phyloP scores from a whole-genome alignment of 108 stramenopile species.

The Discostella pseudostelligera region DNA sequence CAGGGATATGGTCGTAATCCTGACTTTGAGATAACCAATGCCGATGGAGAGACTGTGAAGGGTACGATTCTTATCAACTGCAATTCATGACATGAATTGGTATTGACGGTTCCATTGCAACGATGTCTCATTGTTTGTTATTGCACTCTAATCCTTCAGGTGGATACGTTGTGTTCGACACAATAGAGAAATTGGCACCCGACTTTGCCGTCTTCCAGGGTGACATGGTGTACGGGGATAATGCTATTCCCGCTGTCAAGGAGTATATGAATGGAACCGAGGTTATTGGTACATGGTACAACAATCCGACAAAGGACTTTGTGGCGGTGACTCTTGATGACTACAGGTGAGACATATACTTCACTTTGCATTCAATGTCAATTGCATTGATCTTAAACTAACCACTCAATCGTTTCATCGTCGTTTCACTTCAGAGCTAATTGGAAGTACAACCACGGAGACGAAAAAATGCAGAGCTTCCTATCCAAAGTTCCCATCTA shows the following conservation, averaged over 20 bases:
- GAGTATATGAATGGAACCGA: conserved; percentile 25
- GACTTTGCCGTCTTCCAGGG: conserved; percentile 51
- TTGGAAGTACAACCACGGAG: conserved; percentile 53
- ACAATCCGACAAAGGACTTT: conserved; percentile 42
- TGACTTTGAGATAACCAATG: conserved; percentile 26
- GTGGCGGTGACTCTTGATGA: conserved; percentile 47
- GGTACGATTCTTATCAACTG: conserved; percentile 21
- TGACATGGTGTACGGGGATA: conserved; percentile 47
- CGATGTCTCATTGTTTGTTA: background rate
- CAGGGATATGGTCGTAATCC: conserved; percentile 57
- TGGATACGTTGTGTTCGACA: conserved; percentile 50
- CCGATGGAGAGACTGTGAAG: conserved; percentile 24
- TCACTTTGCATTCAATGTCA: conserved; percentile 2
- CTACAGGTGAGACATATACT: conserved; percentile 23
- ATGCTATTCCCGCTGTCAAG: conserved; percentile 27
- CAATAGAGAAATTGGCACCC: conserved; percentile 42
- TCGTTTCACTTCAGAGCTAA: conserved; percentile 9
- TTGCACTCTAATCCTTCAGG: conserved; percentile 4
- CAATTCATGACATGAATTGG: no score
- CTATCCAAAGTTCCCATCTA: conserved; percentile 39
- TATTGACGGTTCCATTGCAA: background rate
- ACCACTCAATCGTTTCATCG: background rate
- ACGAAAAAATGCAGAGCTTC: conserved; percentile 42
- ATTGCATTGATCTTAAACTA: background rate
- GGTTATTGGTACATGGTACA: conserved; percentile 32